These are phyloP conservation scores for Cryptosporidium canis DNA, from an alignment of 169 alveolate genomes.

Conservation along the genomic window DNA sequence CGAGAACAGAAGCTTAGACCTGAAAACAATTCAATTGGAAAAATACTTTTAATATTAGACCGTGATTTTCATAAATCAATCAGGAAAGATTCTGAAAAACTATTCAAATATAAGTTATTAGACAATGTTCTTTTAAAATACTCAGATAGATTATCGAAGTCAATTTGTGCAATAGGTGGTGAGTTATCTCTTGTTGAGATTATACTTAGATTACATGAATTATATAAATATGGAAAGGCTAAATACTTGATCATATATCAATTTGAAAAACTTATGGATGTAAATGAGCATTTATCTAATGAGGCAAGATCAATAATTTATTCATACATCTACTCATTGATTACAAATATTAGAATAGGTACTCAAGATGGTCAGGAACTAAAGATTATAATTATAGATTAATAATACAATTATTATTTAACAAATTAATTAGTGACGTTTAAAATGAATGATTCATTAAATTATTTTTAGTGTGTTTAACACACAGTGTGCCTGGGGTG, in stretches of 20 bases:
- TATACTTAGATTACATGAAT: conserved; percentile 40
- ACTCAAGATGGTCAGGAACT: neutral
- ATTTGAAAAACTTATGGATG: conserved; percentile 22
- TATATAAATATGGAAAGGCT: neutral
- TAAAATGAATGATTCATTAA: neutral
- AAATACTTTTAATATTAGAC: conserved; percentile 14
- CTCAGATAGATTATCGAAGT: conserved; percentile 24
- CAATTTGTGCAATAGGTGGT: neutral
- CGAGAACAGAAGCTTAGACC: neutral
- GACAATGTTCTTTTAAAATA: conserved; percentile 29
- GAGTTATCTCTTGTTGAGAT: conserved; percentile 47
- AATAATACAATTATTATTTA: neutral
- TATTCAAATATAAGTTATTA: conserved; percentile 1
- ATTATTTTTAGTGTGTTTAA: neutral
- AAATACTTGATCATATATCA: conserved; percentile 50
- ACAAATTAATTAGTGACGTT: neutral
- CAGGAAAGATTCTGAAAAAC: neutral
- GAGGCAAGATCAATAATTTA: conserved; percentile 22
- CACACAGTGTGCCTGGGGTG: conserved; percentile 33
- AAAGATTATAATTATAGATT: neutral
- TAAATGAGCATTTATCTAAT: conserved; percentile 6
- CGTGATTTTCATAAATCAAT: conserved; percentile 33
- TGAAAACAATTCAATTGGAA: neutral
- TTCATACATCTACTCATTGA: conserved; percentile 9
- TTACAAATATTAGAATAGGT: neutral